Conservation (phyloP, 306 rosid genomes). For the Dalbergia cochinchinensis region DNA sequence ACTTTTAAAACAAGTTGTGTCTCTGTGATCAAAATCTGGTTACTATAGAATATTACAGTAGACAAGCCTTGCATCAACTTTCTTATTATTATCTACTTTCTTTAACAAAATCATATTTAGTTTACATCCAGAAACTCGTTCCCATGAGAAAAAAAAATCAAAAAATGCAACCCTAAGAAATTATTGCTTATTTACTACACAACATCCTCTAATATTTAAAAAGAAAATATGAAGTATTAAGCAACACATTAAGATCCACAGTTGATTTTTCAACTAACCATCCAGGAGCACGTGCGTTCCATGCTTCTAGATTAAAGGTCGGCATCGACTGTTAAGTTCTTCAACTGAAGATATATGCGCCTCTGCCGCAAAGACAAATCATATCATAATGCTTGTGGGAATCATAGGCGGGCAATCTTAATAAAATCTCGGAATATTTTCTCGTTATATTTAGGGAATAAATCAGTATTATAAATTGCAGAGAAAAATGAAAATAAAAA, state of each 20-base stretch:
- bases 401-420: constrained; percentile 45
- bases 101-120: too few species aligned
- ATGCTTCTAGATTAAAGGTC: constrained; percentile 25
- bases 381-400: constrained; percentile 44
- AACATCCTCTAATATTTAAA: too few species aligned
- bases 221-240: background rate
- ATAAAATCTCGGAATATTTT: constrained; percentile 48
- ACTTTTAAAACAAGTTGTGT: too few species aligned
- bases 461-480: background rate
- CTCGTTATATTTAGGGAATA: constrained; percentile 18
- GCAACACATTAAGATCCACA: background rate
- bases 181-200: too few species aligned
- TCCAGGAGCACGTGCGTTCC: background rate
- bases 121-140: too few species aligned
- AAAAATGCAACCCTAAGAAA: too few species aligned
- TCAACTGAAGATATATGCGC: constrained; percentile 32
- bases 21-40: too few species aligned
- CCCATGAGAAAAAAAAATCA: too few species aligned
- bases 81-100: too few species aligned
- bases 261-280: background rate
- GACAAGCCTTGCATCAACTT: too few species aligned
- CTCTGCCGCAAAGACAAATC: constrained; percentile 38
- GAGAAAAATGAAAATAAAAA: background rate
- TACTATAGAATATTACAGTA: too few species aligned
- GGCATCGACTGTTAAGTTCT: background rate